phyloP scores from a whole-genome alignment of 768 basidiomycete species.

The Ramaria rubella region DNA sequence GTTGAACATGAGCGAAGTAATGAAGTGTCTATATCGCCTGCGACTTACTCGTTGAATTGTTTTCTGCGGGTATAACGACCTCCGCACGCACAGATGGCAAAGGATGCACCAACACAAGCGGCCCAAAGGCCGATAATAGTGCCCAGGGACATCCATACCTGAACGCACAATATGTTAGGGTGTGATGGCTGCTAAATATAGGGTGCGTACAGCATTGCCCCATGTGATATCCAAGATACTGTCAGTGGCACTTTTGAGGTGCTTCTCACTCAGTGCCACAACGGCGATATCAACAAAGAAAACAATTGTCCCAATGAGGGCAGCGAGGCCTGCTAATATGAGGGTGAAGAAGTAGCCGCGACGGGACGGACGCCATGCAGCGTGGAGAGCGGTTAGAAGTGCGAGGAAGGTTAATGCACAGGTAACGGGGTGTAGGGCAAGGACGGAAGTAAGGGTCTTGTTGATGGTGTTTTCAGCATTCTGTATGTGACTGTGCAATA shows the following conservation, averaged over 20 bases:
- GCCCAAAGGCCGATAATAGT: conserved; percentile 46
- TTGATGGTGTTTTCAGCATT: conserved; percentile 37
- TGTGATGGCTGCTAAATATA: neutral
- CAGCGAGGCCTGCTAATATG: conserved; percentile 32
- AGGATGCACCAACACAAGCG: conserved; percentile 27
- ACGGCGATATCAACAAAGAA: conserved; percentile 50
- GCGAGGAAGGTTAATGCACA: conserved; percentile 46
- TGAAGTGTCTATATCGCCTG: neutral
- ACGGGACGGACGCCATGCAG: conserved; percentile 30
- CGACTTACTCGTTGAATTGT: neutral
- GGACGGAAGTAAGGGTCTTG: conserved; percentile 37
- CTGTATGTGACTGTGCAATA: conserved; percentile 26
- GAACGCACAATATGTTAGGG: neutral
- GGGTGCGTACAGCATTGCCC: conserved; percentile 42
- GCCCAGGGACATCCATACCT: conserved; percentile 51
- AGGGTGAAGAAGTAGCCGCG: conserved; percentile 35
- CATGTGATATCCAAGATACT: conserved; percentile 36
- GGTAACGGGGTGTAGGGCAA: conserved; percentile 52
- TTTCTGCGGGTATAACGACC: neutral
- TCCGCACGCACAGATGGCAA: conserved; percentile 6
- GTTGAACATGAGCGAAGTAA: neutral
- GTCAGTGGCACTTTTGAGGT: conserved; percentile 36
- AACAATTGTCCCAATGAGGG: conserved; percentile 40
- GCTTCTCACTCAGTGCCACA: conserved; percentile 38
- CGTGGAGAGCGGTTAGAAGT: conserved; percentile 39